Evolutionary conservation across 179 eudicot genomes (phyloP), one percentile per base, ranked within the genome.

Genomic region (Sideroxylon spinosum): DNA sequence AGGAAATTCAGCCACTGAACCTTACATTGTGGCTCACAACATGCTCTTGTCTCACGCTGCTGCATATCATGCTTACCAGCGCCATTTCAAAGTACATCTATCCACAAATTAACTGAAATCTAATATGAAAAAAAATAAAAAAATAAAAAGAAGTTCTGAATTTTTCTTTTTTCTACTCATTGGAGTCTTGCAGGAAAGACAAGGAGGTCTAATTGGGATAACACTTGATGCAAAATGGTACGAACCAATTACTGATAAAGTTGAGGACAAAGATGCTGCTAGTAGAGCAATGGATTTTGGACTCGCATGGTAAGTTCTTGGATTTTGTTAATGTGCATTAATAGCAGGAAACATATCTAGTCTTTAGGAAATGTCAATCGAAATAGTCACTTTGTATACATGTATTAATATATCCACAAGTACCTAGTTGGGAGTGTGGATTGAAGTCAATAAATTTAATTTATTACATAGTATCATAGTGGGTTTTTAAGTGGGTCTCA

Each of bases 151-250:
- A 37, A 37, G 1, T 37, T 19, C 46, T 50, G 9, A 19, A 5
- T 44, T 9, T 12, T 23, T 44, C 22, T 25, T 59, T 44, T 28
- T 50, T 46, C 6, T 0, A 75, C 13, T 22, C 59, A 13, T 29
- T 17, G 48, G 63, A 32, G 17, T 69, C 10, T 66, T 86, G 19
- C 78, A 95, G 99, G 85, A 86, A 81, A 85, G 73, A 16, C 99
- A 95, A 83, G 89, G 92, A 81, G 99, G 99, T 17, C 55, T 37
- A 23, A 82, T 95, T 65, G 99, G 99, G 78, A 93, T 95, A 75
- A 81, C 93, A 69, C 78, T 95, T 14, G 99, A 95, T 83, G 78
- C 93, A 19, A 93, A 95, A 83, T 95, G 99, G 99, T 95, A 86
- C 73, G 98, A 95, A 63, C 99, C 99, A 20, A 71, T 88, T 22